Base-by-base conservation (phyloP, 1,284 basidiomycete species). In the Cutaneotrichosporon mucoides region DNA sequence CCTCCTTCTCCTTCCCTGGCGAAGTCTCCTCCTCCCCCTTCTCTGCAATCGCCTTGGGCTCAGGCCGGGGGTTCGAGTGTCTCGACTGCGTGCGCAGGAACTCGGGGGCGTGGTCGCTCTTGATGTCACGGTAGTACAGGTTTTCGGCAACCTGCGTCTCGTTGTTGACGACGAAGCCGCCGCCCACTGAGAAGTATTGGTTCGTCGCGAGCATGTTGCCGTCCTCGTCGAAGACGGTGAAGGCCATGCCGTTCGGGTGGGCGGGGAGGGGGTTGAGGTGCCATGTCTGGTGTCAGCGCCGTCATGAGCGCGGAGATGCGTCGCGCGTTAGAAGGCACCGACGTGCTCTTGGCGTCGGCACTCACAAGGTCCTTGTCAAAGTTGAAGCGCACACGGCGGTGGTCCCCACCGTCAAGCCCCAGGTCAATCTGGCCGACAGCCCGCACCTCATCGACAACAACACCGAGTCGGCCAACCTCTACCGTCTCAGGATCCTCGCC, bases 91-190 rank as follows among this genome's bases (percentile, higher is more conserved):
- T 85, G 34, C 92, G 79, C 37, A 94, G 84, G 34, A 88, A 87
- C 16, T 84, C 85, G 56, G 88, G 87, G 5, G 94, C 93, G 10
- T 82, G 82, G 52, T 81, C 80, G 73, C 92, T 90, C 72, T 92
- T 85, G n/a, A 94, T 89, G n/a, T 90, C 87, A 75, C 92, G 92
- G 82, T 97, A 97, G 76, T 92, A 97, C 65, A 97, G 76, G 75
- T 98, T 97, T 79, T 98, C 94, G 5, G 69, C 92, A 88, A 67
- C 89, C 86, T 89, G 73, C 4, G 76, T 75, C 52, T 68, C 68
- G 36, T 69, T 62, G 63, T 73, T 73, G 48, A 93, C 77, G 45
- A 79, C 90, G 68, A 94, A 94, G 3, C 91, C 92, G 53, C 91
- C 92, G 3, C 91, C 91, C 51, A 94, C 89, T 60, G 66, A 78